Evolutionary conservation across 192 early-diverging fungal genomes (phyloP).

Genomic region (Podila epigama): DNA sequence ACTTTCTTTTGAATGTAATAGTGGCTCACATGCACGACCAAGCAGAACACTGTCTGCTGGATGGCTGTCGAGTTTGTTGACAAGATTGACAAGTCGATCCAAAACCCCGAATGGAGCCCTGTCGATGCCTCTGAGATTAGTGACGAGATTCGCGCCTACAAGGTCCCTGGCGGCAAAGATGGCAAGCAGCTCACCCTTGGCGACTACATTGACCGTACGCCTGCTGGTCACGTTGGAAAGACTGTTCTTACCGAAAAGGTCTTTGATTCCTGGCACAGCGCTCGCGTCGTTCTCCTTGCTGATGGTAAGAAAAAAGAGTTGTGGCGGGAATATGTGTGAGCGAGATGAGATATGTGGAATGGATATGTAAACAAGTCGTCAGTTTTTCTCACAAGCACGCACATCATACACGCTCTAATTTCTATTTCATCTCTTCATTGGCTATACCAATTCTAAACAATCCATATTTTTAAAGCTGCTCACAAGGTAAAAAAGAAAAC

Average conservation of each 20-base stretch:
- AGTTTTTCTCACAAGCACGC: no score
- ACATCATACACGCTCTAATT: no score
- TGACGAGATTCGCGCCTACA: not conserved
- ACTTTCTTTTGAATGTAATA: no score
- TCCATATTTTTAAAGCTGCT: not conserved
- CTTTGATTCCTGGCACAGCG: conserved; percentile 2
- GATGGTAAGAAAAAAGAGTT: no score
- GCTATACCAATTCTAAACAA: no score
- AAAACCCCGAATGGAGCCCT: not conserved
- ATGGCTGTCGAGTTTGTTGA: no score
- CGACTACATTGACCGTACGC: not conserved
- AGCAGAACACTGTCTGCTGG: no score
- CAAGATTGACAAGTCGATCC: no score
- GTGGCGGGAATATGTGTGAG: no score
- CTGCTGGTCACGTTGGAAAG: not conserved
- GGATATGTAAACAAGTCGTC: not conserved
- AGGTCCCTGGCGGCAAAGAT: not conserved
- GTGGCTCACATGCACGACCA: no score
- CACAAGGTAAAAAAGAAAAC: not conserved
- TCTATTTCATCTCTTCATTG: not conserved
- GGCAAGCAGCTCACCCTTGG: not conserved
- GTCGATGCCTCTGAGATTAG: not conserved
- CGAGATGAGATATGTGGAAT: no score
- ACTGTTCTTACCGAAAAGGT: not conserved
- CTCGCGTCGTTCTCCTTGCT: not conserved